phyloP scores from a whole-genome alignment of 768 basidiomycete species.

The Dacryopinax spathularia region DNA sequence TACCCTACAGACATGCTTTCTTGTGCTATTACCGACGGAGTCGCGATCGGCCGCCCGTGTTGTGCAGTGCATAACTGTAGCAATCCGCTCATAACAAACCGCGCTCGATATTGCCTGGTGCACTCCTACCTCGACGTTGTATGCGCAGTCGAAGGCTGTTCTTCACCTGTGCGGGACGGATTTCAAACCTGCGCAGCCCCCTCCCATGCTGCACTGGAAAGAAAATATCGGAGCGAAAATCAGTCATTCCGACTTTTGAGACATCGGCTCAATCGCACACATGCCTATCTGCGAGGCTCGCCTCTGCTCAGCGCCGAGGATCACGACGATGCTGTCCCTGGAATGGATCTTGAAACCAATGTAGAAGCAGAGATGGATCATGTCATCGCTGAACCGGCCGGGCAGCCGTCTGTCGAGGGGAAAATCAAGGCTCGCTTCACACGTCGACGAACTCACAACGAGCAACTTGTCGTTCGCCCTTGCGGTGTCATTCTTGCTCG shows the following conservation, averaged over 20 bases:
- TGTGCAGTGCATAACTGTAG: constrained; percentile 24
- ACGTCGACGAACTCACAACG: constrained; percentile 2
- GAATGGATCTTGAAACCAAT: no score
- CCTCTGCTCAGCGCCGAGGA: constrained; percentile 21
- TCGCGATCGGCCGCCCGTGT: constrained; percentile 24
- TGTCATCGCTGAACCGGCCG: not conserved
- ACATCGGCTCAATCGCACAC: not conserved
- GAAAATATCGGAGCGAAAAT: constrained; percentile 8
- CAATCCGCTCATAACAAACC: constrained; percentile 10
- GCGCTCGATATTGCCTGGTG: constrained; percentile 11
- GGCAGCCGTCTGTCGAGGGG: not conserved
- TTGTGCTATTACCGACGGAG: constrained; percentile 21
- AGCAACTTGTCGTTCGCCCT: constrained; percentile 5
- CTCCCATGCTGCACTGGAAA: constrained; percentile 14
- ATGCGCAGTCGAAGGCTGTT: constrained; percentile 13
- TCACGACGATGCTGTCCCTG: constrained; percentile 2
- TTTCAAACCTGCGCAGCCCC: constrained; percentile 14
- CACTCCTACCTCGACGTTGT: constrained; percentile 8
- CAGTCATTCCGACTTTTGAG: constrained; percentile 5
- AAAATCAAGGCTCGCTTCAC: not conserved
- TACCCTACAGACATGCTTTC: not conserved
- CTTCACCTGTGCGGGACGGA: not conserved
- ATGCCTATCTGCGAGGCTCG: not conserved
- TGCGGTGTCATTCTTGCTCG: constrained; percentile 5
- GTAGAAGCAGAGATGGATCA: not conserved